Evolutionary conservation across 495 filamentous ascomycete species (phyloP).

Genomic region (Lasiosphaeria miniovina): DNA sequence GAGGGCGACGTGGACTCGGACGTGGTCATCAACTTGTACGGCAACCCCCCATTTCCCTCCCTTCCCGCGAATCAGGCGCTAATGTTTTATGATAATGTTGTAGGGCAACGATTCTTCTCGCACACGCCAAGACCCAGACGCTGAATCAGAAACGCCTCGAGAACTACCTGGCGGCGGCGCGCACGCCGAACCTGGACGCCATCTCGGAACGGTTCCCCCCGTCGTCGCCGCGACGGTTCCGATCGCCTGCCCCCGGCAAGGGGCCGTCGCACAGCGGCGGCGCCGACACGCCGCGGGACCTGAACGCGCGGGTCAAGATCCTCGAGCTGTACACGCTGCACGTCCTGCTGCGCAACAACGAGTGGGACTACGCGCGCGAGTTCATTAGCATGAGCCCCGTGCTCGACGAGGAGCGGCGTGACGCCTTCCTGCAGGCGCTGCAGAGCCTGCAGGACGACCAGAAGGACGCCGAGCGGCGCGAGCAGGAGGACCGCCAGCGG

Average conservation of each 20-base stretch:
- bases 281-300: slow-evolving; percentile 73
- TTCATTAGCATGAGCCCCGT: slow-evolving; percentile 82
- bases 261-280: slow-evolving; percentile 38
- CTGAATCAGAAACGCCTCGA: slow-evolving; percentile 86
- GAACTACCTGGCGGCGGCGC: slow-evolving; percentile 78
- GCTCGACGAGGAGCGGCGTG: slow-evolving; percentile 87
- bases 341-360: slow-evolving; percentile 81
- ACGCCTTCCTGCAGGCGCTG: slow-evolving; percentile 72
- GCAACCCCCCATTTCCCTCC: not conserved
- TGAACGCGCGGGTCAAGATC: slow-evolving; percentile 74
- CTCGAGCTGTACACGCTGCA: slow-evolving; percentile 93
- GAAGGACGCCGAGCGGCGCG: slow-evolving; percentile 57
- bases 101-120: slow-evolving; percentile 80
- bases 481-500: slow-evolving; percentile 61
- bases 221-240: slow-evolving; percentile 22
- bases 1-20: slow-evolving; percentile 93
- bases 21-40: slow-evolving; percentile 87
- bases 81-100: not conserved
- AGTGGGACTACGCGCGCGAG: slow-evolving; percentile 91
- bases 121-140: slow-evolving; percentile 76
- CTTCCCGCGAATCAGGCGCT: not conserved
- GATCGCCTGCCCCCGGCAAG: slow-evolving; percentile 38
- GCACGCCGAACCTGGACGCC: slow-evolving; percentile 61
- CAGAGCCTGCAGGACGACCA: slow-evolving; percentile 74
- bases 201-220: slow-evolving; percentile 53